A percentile compares a stretch with the other conserved stretches of the same genome.
Evolutionary conservation across 495 filamentous ascomycete genomes (phyloP).

Genomic region (Daldinia decipiens): DNA sequence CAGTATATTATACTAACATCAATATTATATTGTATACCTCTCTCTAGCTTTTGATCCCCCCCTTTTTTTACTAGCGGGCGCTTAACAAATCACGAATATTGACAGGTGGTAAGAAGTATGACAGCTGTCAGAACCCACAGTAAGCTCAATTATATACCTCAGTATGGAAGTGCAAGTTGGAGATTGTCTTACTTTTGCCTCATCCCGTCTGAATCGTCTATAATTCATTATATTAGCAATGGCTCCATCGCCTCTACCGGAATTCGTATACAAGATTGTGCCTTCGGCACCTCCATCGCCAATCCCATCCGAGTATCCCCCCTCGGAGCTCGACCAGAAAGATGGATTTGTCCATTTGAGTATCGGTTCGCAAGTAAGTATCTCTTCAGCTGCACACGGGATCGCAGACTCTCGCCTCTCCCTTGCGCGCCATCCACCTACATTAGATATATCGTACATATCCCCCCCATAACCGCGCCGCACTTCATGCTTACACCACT

Average conservation of each 20-base stretch:
- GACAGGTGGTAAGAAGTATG: constrained; percentile 12
- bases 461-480: background rate
- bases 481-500: background rate
- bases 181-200: background rate
- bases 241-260: constrained; percentile 51
- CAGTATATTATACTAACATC: too few relatives aligned
- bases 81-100: background rate
- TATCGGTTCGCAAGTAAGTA: constrained; percentile 56
- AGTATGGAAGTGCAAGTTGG: background rate
- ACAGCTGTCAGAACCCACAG: constrained; percentile 13
- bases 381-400: too few relatives aligned
- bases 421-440: background rate
- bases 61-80: background rate
- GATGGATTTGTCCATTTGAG: constrained; percentile 66
- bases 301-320: constrained; percentile 59
- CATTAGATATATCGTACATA: too few relatives aligned
- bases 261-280: constrained; percentile 64
- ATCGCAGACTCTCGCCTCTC: background rate
- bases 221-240: constrained; percentile 9
- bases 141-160: constrained; percentile 9
- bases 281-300: constrained; percentile 56
- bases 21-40: too few relatives aligned
- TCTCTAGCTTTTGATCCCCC: too few relatives aligned
- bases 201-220: background rate
- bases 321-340: constrained; percentile 60